A percentile compares a stretch with the other conserved stretches of the same genome.
Evolutionary conservation across 495 filamentous ascomycete genomes (phyloP).

Genomic region (Hyaloscypha bicolor): DNA sequence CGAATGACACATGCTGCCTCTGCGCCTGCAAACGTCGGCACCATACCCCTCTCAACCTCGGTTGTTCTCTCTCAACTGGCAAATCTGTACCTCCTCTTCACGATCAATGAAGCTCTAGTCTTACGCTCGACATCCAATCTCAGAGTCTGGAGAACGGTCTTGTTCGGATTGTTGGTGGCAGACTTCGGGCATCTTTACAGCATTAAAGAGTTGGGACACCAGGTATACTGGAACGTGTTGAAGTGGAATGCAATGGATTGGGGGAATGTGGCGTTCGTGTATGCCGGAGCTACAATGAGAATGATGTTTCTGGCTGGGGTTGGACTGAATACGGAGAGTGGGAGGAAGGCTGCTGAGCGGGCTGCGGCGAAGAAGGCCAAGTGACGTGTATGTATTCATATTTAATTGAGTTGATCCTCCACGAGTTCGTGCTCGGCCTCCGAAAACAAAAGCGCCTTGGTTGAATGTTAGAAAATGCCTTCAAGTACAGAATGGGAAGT

Average conservation of each 20-base stretch:
- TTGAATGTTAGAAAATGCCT: too few relatives aligned
- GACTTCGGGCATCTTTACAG: conserved; percentile 70
- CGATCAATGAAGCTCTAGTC: conserved; percentile 69
- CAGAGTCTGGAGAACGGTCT: conserved; percentile 63
- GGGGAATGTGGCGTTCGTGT: conserved; percentile 67
- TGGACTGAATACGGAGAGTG: conserved; percentile 39
- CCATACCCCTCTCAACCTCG: conserved; percentile 44
- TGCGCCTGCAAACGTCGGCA: conserved; percentile 16
- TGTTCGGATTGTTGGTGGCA: conserved; percentile 63
- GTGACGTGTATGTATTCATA: neutral
- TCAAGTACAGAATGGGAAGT: too few relatives aligned
- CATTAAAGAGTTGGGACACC: conserved; percentile 48
- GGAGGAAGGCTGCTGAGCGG: conserved; percentile 3
- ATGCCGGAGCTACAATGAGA: conserved; percentile 56
- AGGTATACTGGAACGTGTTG: conserved; percentile 30
- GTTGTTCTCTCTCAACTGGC: conserved; percentile 64
- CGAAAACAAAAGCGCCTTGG: neutral
- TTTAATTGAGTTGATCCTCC: neutral
- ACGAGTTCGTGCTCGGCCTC: too few relatives aligned
- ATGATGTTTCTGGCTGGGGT: conserved; percentile 56
- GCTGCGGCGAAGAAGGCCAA: conserved; percentile 20
- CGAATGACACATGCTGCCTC: conserved; percentile 54
- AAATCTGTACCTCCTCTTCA: conserved; percentile 67
- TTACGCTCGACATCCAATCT: conserved; percentile 63
- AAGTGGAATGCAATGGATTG: conserved; percentile 67